Conservation (phyloP, 768 basidiomycete genomes). For the Cubamyces lactineus region DNA sequence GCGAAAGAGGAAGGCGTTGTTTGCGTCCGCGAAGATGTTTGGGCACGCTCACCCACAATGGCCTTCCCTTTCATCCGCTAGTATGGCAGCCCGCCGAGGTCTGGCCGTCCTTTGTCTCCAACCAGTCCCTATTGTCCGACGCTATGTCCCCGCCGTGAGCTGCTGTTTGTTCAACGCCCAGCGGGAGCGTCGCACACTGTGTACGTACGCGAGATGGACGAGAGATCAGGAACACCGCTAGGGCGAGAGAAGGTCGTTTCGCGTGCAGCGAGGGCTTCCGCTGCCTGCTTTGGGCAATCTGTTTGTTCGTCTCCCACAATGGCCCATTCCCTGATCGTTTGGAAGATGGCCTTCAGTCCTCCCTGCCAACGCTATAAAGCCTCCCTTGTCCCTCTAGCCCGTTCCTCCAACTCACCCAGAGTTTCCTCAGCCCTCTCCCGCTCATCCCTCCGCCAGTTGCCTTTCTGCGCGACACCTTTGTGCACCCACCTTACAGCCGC, state of each 20-base stretch:
- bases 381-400: not conserved
- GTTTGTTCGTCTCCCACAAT: constrained; percentile 24
- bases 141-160: not conserved
- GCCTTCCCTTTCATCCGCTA: constrained; percentile 33
- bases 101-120: constrained; percentile 14
- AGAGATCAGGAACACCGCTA: constrained; percentile 19
- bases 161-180: not conserved
- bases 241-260: constrained; percentile 11
- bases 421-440: constrained; percentile 24
- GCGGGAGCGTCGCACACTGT: not conserved
- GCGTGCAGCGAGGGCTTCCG: constrained; percentile 5
- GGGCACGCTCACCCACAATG: constrained; percentile 21
- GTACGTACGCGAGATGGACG: constrained; percentile 2
- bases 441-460: constrained; percentile 6
- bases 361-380: constrained; percentile 22
- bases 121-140: constrained; percentile 22
- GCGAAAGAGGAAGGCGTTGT: constrained; percentile 23
- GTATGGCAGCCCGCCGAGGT: not conserved
- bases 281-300: constrained; percentile 14
- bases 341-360: not conserved
- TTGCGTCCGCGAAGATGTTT: constrained; percentile 16
- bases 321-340: constrained; percentile 11
- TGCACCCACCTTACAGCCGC: constrained; percentile 12
- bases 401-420: constrained; percentile 26
- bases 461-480: constrained; percentile 10